These are phyloP conservation scores for Brassica incana DNA, from an alignment of 345 rosid species.

Conservation along the genomic window DNA sequence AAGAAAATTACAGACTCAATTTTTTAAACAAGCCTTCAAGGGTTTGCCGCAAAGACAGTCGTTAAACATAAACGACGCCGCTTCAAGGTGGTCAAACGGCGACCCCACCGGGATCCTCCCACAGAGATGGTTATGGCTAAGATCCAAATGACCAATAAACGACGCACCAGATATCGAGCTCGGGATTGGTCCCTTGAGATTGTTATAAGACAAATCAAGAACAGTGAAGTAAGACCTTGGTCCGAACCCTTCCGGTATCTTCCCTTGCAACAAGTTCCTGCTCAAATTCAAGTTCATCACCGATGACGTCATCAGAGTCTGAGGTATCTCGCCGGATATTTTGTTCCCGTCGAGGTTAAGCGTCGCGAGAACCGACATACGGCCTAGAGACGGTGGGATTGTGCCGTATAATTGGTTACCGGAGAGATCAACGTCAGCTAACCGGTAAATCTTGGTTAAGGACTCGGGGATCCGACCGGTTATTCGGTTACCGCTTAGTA, in stretches of 20 bases:
- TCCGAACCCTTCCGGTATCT: constrained; percentile 72
- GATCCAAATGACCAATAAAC: constrained; percentile 77
- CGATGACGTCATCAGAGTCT: constrained; percentile 55
- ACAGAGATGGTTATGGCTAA: constrained; percentile 85
- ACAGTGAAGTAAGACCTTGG: constrained; percentile 69
- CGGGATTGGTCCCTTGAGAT: constrained; percentile 65
- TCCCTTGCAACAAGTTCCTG: constrained; percentile 55
- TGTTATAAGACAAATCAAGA: constrained; percentile 68
- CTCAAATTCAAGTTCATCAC: constrained; percentile 68
- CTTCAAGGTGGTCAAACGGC: constrained; percentile 91
- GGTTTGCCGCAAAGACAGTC: constrained; percentile 89
- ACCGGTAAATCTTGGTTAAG: constrained; percentile 62
- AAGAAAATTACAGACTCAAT: not conserved
- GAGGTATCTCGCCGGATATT: constrained; percentile 59
- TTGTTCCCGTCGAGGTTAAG: constrained; percentile 74
- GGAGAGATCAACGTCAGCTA: constrained; percentile 84
- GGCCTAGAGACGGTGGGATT: constrained; percentile 68
- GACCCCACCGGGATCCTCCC: constrained; percentile 73
- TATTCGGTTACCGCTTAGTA: constrained; percentile 62
- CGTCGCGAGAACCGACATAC: constrained; percentile 78
- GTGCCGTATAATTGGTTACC: constrained; percentile 56
- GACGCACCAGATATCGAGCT: constrained; percentile 53
- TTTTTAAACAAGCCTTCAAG: constrained; percentile 49
- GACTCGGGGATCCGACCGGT: constrained; percentile 62
- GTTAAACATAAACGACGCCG: constrained; percentile 65